Evolutionary conservation across 2,329 filamentous ascomycete genomes (phyloP).

Genomic region (Trichoderma endophyticum): DNA sequence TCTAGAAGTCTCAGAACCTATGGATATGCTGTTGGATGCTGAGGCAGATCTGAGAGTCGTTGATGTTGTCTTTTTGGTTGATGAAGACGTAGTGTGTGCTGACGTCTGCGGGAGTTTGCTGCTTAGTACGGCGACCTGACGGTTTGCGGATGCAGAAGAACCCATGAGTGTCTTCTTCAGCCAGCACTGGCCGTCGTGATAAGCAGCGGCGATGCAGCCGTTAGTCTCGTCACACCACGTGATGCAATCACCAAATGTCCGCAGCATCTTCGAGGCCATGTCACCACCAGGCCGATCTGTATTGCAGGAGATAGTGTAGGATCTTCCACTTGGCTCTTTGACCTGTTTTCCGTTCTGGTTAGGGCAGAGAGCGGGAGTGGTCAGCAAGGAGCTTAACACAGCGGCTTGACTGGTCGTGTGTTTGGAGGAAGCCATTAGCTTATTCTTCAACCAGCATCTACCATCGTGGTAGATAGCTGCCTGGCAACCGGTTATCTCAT

Average conservation of each 20-base stretch:
- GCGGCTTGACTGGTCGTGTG: neutral
- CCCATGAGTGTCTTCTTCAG: neutral
- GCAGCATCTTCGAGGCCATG: neutral
- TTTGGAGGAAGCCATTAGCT: neutral
- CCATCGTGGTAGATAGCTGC: neutral
- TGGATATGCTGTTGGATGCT: neutral
- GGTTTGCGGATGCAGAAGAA: neutral
- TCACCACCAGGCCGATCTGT: neutral
- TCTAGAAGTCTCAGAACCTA: too few species aligned
- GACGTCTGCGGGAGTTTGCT: constrained; percentile 4
- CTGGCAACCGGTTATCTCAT: neutral
- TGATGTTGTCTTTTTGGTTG: neutral
- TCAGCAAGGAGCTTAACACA: neutral
- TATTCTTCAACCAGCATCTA: neutral
- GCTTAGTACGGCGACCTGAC: neutral
- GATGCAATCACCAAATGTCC: neutral
- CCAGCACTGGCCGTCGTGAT: neutral
- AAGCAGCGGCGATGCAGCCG: neutral
- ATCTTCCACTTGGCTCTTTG: neutral
- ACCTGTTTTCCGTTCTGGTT: neutral
- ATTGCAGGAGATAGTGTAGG: neutral
- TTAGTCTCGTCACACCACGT: neutral
- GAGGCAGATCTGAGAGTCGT: neutral
- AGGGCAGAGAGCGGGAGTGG: neutral
- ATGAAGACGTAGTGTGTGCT: neutral